phyloP scores from a whole-genome alignment of 164 flowering plant genomes.

The Kalanchoe fedtschenkoi region DNA sequence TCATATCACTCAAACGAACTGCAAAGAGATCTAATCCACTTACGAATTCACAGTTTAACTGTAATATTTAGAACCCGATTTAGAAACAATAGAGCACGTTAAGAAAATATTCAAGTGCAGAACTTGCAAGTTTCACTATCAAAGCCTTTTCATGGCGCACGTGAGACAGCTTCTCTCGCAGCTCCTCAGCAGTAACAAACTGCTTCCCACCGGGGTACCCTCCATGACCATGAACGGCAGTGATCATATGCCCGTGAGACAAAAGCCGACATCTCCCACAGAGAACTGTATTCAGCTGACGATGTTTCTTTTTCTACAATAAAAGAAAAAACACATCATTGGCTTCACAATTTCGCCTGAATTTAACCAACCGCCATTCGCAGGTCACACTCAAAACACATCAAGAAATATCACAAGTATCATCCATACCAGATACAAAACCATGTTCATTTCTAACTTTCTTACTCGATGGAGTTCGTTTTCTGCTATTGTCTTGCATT shows the following conservation, averaged over 20 bases:
- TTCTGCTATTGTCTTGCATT: background rate
- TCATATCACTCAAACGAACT: too few relatives aligned
- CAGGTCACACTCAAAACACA: background rate
- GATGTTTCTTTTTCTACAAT: conserved; percentile 89
- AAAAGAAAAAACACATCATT: conserved; percentile 6
- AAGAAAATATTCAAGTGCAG: background rate
- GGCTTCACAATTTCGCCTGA: background rate
- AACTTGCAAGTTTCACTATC: conserved; percentile 73
- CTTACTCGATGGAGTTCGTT: background rate
- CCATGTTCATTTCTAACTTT: background rate
- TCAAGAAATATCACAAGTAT: background rate
- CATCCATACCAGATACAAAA: conserved; percentile 7
- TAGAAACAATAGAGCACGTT: background rate
- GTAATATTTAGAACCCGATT: background rate
- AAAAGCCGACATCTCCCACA: conserved; percentile 84
- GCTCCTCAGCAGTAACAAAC: conserved; percentile 80
- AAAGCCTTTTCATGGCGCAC: conserved; percentile 71
- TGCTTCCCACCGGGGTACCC: conserved; percentile 95
- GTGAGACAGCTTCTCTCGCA: conserved; percentile 74
- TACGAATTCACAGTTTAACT: background rate
- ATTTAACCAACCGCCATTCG: background rate
- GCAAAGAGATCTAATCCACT: background rate
- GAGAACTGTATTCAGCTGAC: conserved; percentile 67
- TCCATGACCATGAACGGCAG: conserved; percentile 98
- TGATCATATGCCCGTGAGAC: conserved; percentile 95